Base-by-base conservation (phyloP, 768 basidiomycete species). In the Nidula microcarpa region DNA sequence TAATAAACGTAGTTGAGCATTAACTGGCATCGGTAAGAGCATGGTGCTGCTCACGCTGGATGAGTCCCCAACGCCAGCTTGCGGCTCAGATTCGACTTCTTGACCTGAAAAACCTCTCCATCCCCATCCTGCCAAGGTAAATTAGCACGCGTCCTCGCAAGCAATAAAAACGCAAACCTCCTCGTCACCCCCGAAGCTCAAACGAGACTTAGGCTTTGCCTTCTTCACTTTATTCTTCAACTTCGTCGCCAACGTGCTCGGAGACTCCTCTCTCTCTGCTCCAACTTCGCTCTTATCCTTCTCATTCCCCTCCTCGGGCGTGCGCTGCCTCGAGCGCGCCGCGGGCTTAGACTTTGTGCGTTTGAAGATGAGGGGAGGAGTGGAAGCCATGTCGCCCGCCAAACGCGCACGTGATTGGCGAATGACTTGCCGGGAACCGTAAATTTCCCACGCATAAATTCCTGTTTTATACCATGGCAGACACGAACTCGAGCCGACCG, bases 121-220 rank as follows among this genome's bases (percentile, higher is more conserved):
- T 77, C 78, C 9, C 74, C 77, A 60, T 79, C 79, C 84, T 89
- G 50, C 52, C 46, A 41, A 54, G 43, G 43, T 6, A 45, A 37
- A 68, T 76, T 59, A 72, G 71, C 55, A 65, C 60, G 30, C 39
- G 13, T 52, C 54, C 53, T 46, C 18, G 41, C 23, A 49, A 41
- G 58, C 49, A 55, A 54, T 55, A 51, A 56, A 45, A 53, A 65
- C 55, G 62, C 72, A 45, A 57, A 88, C 87, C 76, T 87, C 88
- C 39, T 81, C 78, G 10, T 74, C 76, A 52, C 71, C 87, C 5
- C 90, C 91, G 68, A 94, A 94, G 64, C 91, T 93, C 52, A 94
- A 74, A 51, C 77, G 77, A 3, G 87, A 79, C 64, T 85, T 86
- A 37, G 81, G 75, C 62, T 82, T 84, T 14, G 80, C 67, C 54